These are phyloP conservation scores for Rhynchosporium agropyri DNA, from an alignment of 2,329 filamentous ascomycete species.

Conservation along the genomic window DNA sequence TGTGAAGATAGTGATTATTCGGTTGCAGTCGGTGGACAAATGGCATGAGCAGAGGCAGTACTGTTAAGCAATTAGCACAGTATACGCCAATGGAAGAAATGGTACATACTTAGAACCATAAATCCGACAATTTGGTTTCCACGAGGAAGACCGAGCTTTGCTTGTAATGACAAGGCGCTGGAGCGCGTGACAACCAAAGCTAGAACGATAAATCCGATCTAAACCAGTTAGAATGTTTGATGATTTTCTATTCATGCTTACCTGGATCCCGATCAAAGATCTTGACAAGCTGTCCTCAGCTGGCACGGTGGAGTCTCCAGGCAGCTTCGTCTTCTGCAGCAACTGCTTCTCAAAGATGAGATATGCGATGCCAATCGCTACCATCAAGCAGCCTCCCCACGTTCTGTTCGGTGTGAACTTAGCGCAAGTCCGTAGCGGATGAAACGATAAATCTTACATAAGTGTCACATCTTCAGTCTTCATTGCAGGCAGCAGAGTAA, in stretches of 20 bases:
- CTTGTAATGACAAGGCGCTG: slow-evolving; percentile 81
- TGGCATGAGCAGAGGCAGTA: slow-evolving; percentile 75
- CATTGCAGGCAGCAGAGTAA: slow-evolving; percentile 84
- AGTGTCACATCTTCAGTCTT: slow-evolving; percentile 77
- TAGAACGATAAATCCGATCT: slow-evolving; percentile 74
- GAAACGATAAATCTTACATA: slow-evolving; percentile 59
- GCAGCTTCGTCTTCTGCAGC: slow-evolving; percentile 35
- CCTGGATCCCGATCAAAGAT: slow-evolving; percentile 67
- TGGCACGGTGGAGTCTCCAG: slow-evolving; percentile 33
- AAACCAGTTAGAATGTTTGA: slow-evolving; percentile 39
- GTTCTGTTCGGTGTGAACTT: slow-evolving; percentile 53
- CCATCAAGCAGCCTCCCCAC: slow-evolving; percentile 77
- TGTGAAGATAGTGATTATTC: slow-evolving; percentile 87
- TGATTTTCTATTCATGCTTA: slow-evolving; percentile 41
- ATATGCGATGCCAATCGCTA: slow-evolving; percentile 73
- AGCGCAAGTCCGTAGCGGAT: slow-evolving; percentile 5
- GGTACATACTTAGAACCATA: slow-evolving; percentile 67
- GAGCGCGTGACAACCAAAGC: slow-evolving; percentile 86
- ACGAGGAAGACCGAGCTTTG: slow-evolving; percentile 79
- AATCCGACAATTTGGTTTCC: slow-evolving; percentile 90
- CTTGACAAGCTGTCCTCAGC: slow-evolving; percentile 56
- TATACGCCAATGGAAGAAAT: slow-evolving; percentile 19
- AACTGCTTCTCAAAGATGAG: slow-evolving; percentile 71
- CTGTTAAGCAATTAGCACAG: slow-evolving; percentile 45
- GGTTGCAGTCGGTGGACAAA: slow-evolving; percentile 79